Percentiles rank a stretch among this genome's conserved stretches.
Evolutionary conservation across 208 protist genomes (phyloP).

Genomic region (Leishmania aethiopica): DNA sequence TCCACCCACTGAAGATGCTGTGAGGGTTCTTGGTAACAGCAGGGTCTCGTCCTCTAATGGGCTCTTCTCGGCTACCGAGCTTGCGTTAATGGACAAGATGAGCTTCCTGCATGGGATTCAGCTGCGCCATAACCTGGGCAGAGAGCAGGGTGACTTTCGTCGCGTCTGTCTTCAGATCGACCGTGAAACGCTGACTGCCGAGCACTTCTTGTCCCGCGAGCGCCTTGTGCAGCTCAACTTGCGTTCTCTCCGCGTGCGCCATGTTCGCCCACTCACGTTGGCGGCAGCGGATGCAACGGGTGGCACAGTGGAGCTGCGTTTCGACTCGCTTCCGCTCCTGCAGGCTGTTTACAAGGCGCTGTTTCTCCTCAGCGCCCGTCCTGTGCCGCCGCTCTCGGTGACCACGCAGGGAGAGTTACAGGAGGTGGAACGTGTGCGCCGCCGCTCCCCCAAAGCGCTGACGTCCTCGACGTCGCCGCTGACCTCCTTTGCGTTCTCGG

Average conservation of each 20-base stretch:
- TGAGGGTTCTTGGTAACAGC: background rate
- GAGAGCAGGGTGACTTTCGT: background rate
- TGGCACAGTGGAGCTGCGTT: conserved; percentile 17
- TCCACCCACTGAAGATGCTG: conserved; percentile 2
- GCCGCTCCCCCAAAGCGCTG: background rate
- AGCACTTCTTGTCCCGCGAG: conserved; percentile 21
- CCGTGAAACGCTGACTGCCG: conserved; percentile 24
- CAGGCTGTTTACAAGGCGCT: conserved; percentile 35
- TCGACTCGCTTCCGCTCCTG: conserved; percentile 21
- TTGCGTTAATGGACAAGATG: conserved; percentile 22
- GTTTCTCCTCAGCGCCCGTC: conserved; percentile 22
- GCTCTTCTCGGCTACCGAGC: conserved; percentile 29
- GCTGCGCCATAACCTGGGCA: conserved; percentile 23
- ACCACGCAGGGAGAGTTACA: conserved; percentile 15
- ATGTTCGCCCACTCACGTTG: conserved; percentile 19
- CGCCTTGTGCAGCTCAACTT: conserved; percentile 28
- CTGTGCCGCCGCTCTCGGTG: conserved; percentile 19
- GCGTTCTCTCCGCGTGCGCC: conserved; percentile 21
- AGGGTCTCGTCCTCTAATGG: background rate
- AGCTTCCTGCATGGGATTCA: conserved; percentile 21
- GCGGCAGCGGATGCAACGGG: conserved; percentile 21
- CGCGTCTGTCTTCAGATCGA: conserved; percentile 31
- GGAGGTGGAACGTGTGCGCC: background rate
- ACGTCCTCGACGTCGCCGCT: conserved; percentile 4
- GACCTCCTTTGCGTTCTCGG: background rate